Evolutionary conservation across 345 rosid genomes (phyloP), one percentile per base, ranked within the genome.

Genomic region (Citrus medica): DNA sequence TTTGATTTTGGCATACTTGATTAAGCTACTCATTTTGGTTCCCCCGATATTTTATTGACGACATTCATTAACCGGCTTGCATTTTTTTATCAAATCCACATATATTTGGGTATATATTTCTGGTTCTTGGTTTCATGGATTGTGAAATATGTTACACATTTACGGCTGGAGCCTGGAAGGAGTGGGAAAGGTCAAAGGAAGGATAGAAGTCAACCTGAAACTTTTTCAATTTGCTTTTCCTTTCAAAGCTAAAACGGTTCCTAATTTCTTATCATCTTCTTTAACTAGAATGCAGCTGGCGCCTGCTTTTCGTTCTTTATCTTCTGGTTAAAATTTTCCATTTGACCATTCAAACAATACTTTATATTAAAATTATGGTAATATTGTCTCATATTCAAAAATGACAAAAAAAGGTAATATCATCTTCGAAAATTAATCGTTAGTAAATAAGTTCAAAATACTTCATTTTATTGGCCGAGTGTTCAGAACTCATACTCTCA

Each of bases 1-100:
- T 67, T 66, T 51, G 58, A 59, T 56, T 83, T 77, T 66, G 37
- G 37, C 28, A 72, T 5, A 12, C 65, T 82, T 76, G 78, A 78
- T 72, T 67, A 60, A 51, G 19, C 56, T 66, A 58, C 38, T 79
- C 69, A 60, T 74, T 58, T 58, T 60, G 77, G 53, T 77, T 75
- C 69, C 72, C 63, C 21, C 1, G 19, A 48, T 71, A n/a, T 40
- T 80, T 59, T 1, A 32, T 33, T 9, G 69, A 51, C 6, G 21
- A 17, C 21, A 51, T 51, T 16, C 21, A 53, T 81, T 72, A 72
- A 24, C 61, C 30, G 65, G 21, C 4, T 75, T 70, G 60, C 7
- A 55, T 70, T 73, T 65, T 32, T 24, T 28, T 67, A 17, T 38
- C 60, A 16, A 40, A 40, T 72, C 16, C 51, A 64, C 51, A 14